Conservation (phyloP, 2,329 filamentous ascomycete species). For the Sporothrix globosa region DNA sequence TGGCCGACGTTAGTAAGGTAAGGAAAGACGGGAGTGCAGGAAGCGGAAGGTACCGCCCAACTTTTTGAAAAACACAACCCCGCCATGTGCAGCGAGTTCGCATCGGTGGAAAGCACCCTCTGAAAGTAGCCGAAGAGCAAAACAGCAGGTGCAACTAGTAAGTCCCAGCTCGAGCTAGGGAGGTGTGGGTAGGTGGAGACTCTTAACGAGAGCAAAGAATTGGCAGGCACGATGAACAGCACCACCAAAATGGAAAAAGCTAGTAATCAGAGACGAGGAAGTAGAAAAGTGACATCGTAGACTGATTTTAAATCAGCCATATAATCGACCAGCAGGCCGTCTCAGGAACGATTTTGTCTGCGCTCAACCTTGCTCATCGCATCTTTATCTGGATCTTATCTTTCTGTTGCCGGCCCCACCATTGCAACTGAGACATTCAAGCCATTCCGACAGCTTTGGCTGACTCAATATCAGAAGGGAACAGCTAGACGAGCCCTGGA, state of each 20-base stretch:
- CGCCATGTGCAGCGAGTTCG: slow-evolving; percentile 17
- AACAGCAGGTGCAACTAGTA: slow-evolving; percentile 16
- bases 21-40: background rate
- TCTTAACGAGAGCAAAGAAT: background rate
- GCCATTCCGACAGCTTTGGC: background rate
- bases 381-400: background rate
- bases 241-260: slow-evolving; percentile 20
- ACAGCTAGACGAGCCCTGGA: background rate
- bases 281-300: background rate
- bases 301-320: slow-evolving; percentile 26
- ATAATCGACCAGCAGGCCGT: background rate
- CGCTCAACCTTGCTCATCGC: background rate
- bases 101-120: background rate
- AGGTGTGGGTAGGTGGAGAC: background rate
- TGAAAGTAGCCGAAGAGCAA: background rate
- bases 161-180: background rate
- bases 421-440: background rate
- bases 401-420: background rate
- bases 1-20: background rate
- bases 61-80: background rate
- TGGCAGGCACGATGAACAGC: slow-evolving; percentile 2
- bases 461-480: background rate
- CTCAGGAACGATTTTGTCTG: background rate
- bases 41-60: slow-evolving; percentile 22
- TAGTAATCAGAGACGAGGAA: slow-evolving; percentile 12